Evolutionary conservation across 306 rosid genomes (phyloP).

Genomic region (Quercus agrifolia): DNA sequence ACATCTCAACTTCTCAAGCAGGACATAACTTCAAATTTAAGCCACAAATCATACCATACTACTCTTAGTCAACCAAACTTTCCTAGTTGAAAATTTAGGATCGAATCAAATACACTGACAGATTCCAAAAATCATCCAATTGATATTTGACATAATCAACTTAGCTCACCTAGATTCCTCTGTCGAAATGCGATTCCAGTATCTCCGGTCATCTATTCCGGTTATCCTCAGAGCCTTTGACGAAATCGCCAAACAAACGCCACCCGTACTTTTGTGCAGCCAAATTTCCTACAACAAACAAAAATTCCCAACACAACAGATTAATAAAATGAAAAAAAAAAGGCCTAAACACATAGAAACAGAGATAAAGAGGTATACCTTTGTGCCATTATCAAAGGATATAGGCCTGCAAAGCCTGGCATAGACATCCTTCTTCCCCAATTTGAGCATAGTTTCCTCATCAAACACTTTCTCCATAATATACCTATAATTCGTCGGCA

Average conservation of each 20-base stretch:
- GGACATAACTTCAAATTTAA: no score
- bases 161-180: slow-evolving; percentile 77
- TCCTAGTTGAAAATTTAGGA: no score
- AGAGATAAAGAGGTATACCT: slow-evolving; percentile 36
- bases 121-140: neutral
- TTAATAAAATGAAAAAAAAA: neutral
- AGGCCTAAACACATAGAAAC: slow-evolving; percentile 11
- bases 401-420: slow-evolving; percentile 62
- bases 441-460: slow-evolving; percentile 18
- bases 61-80: no score
- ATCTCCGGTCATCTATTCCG: slow-evolving; percentile 91
- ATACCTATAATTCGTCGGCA: slow-evolving; percentile 69
- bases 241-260: slow-evolving; percentile 58
- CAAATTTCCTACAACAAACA: slow-evolving; percentile 59
- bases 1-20: no score
- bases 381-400: slow-evolving; percentile 57
- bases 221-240: slow-evolving; percentile 71
- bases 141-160: neutral
- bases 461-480: slow-evolving; percentile 47
- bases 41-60: no score
- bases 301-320: neutral
- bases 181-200: slow-evolving; percentile 71
- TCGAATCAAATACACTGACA: no score
- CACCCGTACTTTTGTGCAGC: slow-evolving; percentile 71
- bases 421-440: slow-evolving; percentile 66